These are phyloP conservation scores for Calycina herbarum DNA, from an alignment of 2,329 filamentous ascomycete species.

Conservation along the genomic window DNA sequence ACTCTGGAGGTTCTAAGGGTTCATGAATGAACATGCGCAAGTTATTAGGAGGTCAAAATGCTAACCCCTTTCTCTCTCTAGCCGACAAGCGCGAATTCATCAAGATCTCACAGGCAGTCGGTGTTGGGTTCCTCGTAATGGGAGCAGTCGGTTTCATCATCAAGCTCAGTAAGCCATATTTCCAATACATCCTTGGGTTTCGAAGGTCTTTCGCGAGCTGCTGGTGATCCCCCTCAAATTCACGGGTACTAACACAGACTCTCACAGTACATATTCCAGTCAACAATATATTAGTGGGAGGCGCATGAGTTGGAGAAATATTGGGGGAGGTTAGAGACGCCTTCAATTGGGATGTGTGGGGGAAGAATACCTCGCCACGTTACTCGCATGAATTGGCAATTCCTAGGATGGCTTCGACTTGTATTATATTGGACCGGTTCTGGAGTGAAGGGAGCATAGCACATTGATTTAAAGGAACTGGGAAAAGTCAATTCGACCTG, in stretches of 20 bases:
- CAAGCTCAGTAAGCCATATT: slow-evolving; percentile 44
- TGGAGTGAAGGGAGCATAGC: slow-evolving; percentile 16
- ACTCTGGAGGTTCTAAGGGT: not conserved
- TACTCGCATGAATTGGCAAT: slow-evolving; percentile 4
- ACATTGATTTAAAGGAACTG: slow-evolving; percentile 9
- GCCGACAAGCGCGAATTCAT: slow-evolving; percentile 43
- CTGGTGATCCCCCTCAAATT: not conserved
- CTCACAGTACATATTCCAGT: slow-evolving; percentile 50
- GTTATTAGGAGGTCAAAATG: not conserved
- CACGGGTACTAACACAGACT: not conserved
- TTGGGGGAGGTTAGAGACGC: not conserved
- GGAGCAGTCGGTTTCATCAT: slow-evolving; percentile 53
- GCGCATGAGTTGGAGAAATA: slow-evolving; percentile 30
- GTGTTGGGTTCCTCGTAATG: slow-evolving; percentile 54
- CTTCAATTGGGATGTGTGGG: slow-evolving; percentile 1
- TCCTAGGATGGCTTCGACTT: slow-evolving; percentile 17
- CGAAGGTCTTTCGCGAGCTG: not conserved
- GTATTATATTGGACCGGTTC: slow-evolving; percentile 29
- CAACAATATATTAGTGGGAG: slow-evolving; percentile 52
- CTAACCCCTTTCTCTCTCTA: slow-evolving; percentile 27
- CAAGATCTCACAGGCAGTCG: slow-evolving; percentile 52
- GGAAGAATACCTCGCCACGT: slow-evolving; percentile 6
- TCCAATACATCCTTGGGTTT: not conserved
- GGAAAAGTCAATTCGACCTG: slow-evolving; percentile 20
- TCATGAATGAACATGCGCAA: not conserved